Evolutionary conservation across 1,284 basidiomycete genomes (phyloP).

Genomic region (Papiliotrema fonsecae): DNA sequence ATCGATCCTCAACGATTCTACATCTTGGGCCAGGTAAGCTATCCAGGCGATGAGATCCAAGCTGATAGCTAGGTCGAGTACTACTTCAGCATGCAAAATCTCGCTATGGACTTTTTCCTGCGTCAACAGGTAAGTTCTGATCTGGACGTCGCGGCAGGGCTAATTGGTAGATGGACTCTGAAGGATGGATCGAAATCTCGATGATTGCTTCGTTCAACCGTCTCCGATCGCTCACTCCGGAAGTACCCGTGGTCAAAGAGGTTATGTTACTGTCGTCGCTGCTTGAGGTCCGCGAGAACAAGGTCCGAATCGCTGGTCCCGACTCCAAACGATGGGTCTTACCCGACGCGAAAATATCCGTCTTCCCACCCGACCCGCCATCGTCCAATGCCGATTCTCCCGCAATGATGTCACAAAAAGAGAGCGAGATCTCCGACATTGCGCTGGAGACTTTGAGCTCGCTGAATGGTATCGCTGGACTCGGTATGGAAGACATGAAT

Average conservation of each 20-base stretch:
- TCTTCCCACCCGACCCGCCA: slow-evolving; percentile 15
- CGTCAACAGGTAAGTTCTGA: slow-evolving; percentile 58
- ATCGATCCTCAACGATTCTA: slow-evolving; percentile 62
- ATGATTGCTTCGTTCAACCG: slow-evolving; percentile 83
- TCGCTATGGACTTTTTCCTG: slow-evolving; percentile 76
- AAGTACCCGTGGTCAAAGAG: slow-evolving; percentile 64
- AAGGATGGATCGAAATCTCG: slow-evolving; percentile 78
- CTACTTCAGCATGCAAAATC: slow-evolving; percentile 79
- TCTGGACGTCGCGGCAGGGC: neutral
- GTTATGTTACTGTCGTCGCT: slow-evolving; percentile 63
- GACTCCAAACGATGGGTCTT: slow-evolving; percentile 65
- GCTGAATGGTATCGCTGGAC: neutral
- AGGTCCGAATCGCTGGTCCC: slow-evolving; percentile 60
- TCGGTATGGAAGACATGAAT: slow-evolving; percentile 7
- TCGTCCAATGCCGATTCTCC: slow-evolving; percentile 1
- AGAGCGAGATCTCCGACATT: neutral
- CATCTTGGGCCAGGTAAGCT: slow-evolving; percentile 58
- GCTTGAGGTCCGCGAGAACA: slow-evolving; percentile 64
- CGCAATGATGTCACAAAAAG: neutral
- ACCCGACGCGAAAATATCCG: slow-evolving; percentile 56
- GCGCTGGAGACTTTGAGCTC: neutral
- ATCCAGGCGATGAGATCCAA: neutral
- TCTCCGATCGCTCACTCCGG: slow-evolving; percentile 63
- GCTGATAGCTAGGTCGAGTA: slow-evolving; percentile 64
- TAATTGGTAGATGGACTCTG: slow-evolving; percentile 71